Percentiles rank a stretch among this genome's conserved stretches.
Conservation (phyloP, 108 stramenopile species). For the Cyclostephanos invisitatus region DNA sequence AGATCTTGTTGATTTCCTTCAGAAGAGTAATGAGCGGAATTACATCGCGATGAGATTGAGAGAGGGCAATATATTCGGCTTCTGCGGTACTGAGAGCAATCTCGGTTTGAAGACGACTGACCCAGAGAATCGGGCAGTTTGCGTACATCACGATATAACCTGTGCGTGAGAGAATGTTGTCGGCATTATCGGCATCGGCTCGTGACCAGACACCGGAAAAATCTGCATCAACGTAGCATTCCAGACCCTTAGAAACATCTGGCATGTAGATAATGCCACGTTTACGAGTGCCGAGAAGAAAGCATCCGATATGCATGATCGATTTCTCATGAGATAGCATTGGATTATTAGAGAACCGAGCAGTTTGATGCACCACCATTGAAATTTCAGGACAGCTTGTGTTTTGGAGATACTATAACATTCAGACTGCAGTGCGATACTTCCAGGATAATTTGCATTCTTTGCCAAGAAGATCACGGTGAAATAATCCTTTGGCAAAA, state of each 20-base stretch:
- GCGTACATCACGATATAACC: slow-evolving; percentile 37
- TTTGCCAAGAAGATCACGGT: slow-evolving; percentile 17
- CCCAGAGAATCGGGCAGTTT: slow-evolving; percentile 12
- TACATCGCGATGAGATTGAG: slow-evolving; percentile 3
- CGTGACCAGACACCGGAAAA: slow-evolving; percentile 43
- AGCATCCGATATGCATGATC: slow-evolving; percentile 45
- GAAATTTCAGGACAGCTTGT: slow-evolving; percentile 42
- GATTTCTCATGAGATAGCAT: slow-evolving; percentile 46
- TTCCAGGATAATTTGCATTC: slow-evolving; percentile 21
- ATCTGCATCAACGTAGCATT: slow-evolving; percentile 49
- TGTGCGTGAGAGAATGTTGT: slow-evolving; percentile 1
- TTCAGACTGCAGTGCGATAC: slow-evolving; percentile 45
- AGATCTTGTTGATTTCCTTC: slow-evolving; percentile 2
- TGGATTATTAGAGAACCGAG: slow-evolving; percentile 47
- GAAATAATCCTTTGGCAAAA: background rate
- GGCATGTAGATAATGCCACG: slow-evolving; percentile 24
- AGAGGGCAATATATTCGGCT: slow-evolving; percentile 20
- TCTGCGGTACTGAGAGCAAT: slow-evolving; percentile 17
- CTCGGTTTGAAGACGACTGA: slow-evolving; percentile 13
- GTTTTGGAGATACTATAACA: slow-evolving; percentile 33
- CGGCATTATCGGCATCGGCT: background rate
- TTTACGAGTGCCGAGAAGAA: too few species aligned
- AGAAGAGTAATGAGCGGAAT: slow-evolving; percentile 6
- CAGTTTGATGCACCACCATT: slow-evolving; percentile 44
- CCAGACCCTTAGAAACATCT: slow-evolving; percentile 11